A percentile compares a stretch with the other conserved stretches of the same genome.
These are phyloP conservation scores for Allodekkera sacchari DNA, from an alignment of 805 yeast genomes.

Conservation along the genomic window DNA sequence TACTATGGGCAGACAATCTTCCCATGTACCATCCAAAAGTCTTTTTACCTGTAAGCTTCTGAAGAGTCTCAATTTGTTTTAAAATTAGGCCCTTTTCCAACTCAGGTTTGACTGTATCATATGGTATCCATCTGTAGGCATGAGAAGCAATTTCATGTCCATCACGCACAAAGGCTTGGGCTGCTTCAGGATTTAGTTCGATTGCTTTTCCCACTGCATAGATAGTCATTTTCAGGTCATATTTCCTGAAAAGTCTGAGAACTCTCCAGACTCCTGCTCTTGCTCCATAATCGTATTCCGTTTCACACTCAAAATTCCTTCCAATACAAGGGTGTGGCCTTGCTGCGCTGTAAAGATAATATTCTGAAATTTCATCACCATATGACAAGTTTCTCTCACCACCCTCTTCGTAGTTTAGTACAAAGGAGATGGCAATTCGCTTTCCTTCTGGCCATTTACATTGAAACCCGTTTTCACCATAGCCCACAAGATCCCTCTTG, in stretches of 20 bases:
- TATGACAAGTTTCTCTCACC: slow-evolving; percentile 9
- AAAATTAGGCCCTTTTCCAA: slow-evolving; percentile 26
- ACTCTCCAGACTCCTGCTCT: slow-evolving; percentile 17
- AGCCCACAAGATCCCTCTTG: slow-evolving; percentile 17
- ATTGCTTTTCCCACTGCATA: slow-evolving; percentile 33
- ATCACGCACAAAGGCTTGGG: slow-evolving; percentile 24
- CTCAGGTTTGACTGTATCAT: slow-evolving; percentile 21
- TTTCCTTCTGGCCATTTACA: slow-evolving; percentile 15
- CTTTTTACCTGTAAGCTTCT: slow-evolving; percentile 23
- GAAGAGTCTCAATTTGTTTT: slow-evolving; percentile 21
- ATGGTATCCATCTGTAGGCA: slow-evolving; percentile 30
- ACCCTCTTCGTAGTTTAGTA: slow-evolving; percentile 21
- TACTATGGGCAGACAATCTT: slow-evolving; percentile 22
- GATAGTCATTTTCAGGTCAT: slow-evolving; percentile 23
- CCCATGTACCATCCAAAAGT: slow-evolving; percentile 32
- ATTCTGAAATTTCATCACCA: slow-evolving; percentile 8
- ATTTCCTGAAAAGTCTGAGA: slow-evolving; percentile 24
- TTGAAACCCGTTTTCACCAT: slow-evolving; percentile 20
- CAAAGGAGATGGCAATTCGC: slow-evolving; percentile 16
- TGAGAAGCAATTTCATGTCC: slow-evolving; percentile 33
- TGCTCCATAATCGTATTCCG: slow-evolving; percentile 13
- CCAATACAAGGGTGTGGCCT: too few species aligned
- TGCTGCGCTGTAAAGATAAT: slow-evolving; percentile 10
- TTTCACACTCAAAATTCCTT: slow-evolving; percentile 12
- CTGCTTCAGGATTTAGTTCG: slow-evolving; percentile 25